A percentile compares a stretch with the other conserved stretches of the same genome.
Evolutionary conservation across 148 eudicot species (phyloP).

Genomic region (Spergularia bocconei): DNA sequence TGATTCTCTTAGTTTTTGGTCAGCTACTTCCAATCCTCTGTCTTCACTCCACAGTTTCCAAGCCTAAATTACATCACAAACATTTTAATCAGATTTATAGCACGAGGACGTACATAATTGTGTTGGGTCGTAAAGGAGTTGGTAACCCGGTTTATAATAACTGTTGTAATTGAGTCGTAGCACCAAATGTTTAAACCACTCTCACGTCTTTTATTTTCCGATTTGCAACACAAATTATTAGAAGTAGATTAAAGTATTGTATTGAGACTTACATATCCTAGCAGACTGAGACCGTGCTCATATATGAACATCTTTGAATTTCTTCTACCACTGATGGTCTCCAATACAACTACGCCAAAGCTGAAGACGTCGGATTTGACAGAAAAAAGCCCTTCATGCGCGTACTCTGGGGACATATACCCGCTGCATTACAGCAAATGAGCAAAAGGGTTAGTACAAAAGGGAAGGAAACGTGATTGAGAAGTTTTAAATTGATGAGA

Average conservation of each 20-base stretch:
- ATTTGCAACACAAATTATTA: neutral
- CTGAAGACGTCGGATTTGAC: slow-evolving; percentile 30
- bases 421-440: slow-evolving; percentile 18
- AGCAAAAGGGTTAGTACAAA: neutral
- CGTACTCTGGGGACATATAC: slow-evolving; percentile 35
- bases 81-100: neutral
- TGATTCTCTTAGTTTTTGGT: slow-evolving; percentile 9
- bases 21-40: slow-evolving; percentile 26
- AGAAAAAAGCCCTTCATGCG: slow-evolving; percentile 27
- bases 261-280: slow-evolving; percentile 24
- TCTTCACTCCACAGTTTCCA: slow-evolving; percentile 32
- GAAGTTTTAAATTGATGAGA: neutral
- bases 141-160: too few species aligned
- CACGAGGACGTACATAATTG: neutral
- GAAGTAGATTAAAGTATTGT: neutral
- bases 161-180: too few species aligned
- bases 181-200: too few species aligned
- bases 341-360: slow-evolving; percentile 29
- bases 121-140: too few species aligned
- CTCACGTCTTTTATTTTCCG: neutral
- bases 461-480: neutral
- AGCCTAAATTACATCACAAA: slow-evolving; percentile 11
- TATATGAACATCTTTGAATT: slow-evolving; percentile 24
- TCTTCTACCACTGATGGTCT: slow-evolving; percentile 29
- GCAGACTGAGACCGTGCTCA: slow-evolving; percentile 24